phyloP scores from a whole-genome alignment of 2,329 filamentous ascomycete species.

The Alternaria sp. region DNA sequence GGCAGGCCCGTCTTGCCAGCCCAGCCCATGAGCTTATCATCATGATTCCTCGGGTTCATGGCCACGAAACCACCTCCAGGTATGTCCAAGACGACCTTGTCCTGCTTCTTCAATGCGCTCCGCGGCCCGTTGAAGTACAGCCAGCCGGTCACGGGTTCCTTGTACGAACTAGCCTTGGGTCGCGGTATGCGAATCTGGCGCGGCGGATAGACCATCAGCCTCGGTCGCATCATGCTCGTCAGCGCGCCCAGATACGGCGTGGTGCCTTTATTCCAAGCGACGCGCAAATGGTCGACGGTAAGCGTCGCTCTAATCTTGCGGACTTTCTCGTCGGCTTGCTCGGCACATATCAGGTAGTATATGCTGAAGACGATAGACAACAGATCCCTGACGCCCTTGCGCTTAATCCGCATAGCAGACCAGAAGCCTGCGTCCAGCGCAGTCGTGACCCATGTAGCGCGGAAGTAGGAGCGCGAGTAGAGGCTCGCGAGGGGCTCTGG shows the following conservation, averaged over 20 bases:
- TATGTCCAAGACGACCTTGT: slow-evolving; percentile 83
- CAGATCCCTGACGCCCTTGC: slow-evolving; percentile 81
- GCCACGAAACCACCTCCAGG: slow-evolving; percentile 96
- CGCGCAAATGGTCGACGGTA: slow-evolving; percentile 88
- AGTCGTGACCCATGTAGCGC: slow-evolving; percentile 95
- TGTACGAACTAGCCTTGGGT: slow-evolving; percentile 80
- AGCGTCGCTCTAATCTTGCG: slow-evolving; percentile 85
- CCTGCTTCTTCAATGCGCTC: slow-evolving; percentile 76
- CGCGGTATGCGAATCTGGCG: slow-evolving; percentile 84
- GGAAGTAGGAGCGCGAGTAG: slow-evolving; percentile 91
- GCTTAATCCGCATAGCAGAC: slow-evolving; percentile 92
- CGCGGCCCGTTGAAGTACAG: slow-evolving; percentile 93
- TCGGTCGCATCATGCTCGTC: slow-evolving; percentile 76
- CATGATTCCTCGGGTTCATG: slow-evolving; percentile 93
- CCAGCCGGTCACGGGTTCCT: slow-evolving; percentile 84
- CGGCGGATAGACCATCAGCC: slow-evolving; percentile 81
- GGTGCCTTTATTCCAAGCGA: slow-evolving; percentile 94
- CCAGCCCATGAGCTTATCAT: slow-evolving; percentile 94
- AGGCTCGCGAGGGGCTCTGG: slow-evolving; percentile 94
- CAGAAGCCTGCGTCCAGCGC: slow-evolving; percentile 96
- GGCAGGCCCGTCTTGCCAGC: slow-evolving; percentile 88
- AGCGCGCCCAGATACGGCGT: slow-evolving; percentile 83
- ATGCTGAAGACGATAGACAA: slow-evolving; percentile 83
- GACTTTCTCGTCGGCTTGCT: slow-evolving; percentile 96
- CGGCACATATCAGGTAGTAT: slow-evolving; percentile 92